Evolutionary conservation across 1,284 basidiomycete genomes (phyloP).

Genomic region (Coniferiporia weirii): DNA sequence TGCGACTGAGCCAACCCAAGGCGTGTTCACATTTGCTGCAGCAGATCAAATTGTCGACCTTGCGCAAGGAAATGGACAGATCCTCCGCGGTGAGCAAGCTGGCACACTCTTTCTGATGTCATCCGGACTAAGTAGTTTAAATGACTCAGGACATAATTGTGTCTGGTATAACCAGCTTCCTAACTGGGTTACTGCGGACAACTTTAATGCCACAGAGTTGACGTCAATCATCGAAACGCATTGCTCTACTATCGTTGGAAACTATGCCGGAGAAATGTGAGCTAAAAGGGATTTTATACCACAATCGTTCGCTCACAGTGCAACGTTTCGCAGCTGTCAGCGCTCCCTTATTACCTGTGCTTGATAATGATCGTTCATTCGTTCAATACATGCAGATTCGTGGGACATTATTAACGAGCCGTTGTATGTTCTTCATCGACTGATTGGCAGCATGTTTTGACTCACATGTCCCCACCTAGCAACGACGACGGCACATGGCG

Average conservation of each 20-base stretch:
- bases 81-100: constrained; percentile 4
- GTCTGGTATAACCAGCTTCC: constrained; percentile 26
- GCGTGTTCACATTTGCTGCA: constrained; percentile 25
- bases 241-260: constrained; percentile 19
- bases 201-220: constrained; percentile 21
- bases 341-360: background rate
- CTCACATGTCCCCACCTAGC: constrained; percentile 5
- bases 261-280: constrained; percentile 21
- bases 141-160: constrained; percentile 16
- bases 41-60: constrained; percentile 27
- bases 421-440: constrained; percentile 8
- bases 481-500: constrained; percentile 35
- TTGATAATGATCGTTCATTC: background rate
- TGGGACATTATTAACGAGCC: constrained; percentile 22
- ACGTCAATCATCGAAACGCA: constrained; percentile 22
- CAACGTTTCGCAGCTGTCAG: background rate
- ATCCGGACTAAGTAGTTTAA: background rate
- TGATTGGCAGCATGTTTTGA: background rate
- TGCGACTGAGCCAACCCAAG: constrained; percentile 22
- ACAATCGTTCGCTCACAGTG: background rate
- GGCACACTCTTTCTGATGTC: too few relatives aligned
- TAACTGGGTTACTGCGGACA: constrained; percentile 22
- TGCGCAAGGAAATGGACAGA: constrained; percentile 23
- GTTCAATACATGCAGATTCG: constrained; percentile 6
- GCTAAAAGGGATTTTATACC: background rate